phyloP scores from a whole-genome alignment of 2,329 filamentous ascomycete genomes.

The Scolecobasidium constrictum region DNA sequence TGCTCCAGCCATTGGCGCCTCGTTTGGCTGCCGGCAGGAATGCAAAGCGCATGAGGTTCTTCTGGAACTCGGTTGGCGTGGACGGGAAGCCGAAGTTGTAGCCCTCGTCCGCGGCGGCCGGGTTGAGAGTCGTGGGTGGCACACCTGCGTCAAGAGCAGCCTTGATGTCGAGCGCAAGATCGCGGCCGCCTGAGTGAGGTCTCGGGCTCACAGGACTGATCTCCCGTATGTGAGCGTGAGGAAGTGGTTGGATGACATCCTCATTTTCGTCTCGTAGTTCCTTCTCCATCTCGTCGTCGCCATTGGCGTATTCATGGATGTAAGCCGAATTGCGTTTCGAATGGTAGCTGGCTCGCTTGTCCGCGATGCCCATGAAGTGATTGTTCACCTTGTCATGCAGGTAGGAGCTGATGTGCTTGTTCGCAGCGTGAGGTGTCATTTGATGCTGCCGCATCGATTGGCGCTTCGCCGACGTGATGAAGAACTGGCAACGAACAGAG shows the following conservation, averaged over 20 bases:
- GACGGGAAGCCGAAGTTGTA: slow-evolving; percentile 60
- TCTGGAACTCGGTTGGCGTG: slow-evolving; percentile 79
- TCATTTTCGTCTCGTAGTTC: slow-evolving; percentile 74
- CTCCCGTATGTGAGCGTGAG: slow-evolving; percentile 37
- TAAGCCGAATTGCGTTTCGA: slow-evolving; percentile 64
- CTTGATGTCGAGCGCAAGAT: slow-evolving; percentile 23
- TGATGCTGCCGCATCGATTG: slow-evolving; percentile 22
- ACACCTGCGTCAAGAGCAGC: slow-evolving; percentile 22
- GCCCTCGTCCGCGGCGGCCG: slow-evolving; percentile 13
- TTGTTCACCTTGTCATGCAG: slow-evolving; percentile 83
- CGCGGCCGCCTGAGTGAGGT: slow-evolving; percentile 14
- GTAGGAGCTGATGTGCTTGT: slow-evolving; percentile 50
- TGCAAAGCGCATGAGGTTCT: slow-evolving; percentile 81
- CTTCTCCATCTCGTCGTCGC: slow-evolving; percentile 66
- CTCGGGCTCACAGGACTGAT: not conserved
- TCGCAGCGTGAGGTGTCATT: slow-evolving; percentile 9
- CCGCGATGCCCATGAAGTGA: slow-evolving; percentile 76
- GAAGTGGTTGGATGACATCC: slow-evolving; percentile 73
- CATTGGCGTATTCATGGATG: slow-evolving; percentile 70
- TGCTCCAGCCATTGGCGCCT: slow-evolving; percentile 56
- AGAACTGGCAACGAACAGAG: slow-evolving; percentile 88
- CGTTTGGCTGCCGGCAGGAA: slow-evolving; percentile 50
- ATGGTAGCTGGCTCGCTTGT: slow-evolving; percentile 45
- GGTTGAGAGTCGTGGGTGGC: slow-evolving; percentile 20
- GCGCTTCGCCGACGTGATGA: slow-evolving; percentile 69